Conservation (phyloP, 768 basidiomycete species). For the Pisolithus orientalis region DNA sequence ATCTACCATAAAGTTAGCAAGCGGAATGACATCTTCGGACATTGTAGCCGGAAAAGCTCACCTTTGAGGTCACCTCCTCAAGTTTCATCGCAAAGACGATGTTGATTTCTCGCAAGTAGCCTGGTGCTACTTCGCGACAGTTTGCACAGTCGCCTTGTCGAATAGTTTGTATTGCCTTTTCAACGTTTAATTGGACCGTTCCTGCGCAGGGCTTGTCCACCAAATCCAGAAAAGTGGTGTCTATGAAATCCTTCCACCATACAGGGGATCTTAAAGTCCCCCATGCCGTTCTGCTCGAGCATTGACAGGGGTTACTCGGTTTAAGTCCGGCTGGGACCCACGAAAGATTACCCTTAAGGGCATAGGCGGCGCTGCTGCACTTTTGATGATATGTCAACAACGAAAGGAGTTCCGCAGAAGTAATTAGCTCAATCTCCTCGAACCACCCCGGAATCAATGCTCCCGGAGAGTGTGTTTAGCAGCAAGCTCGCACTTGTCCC, state of each 20-base stretch:
- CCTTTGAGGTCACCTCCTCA: constrained; percentile 8
- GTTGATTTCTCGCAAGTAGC: constrained; percentile 9
- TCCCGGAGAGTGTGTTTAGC: constrained; percentile 22
- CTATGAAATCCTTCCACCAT: constrained; percentile 19
- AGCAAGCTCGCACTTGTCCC: constrained; percentile 19
- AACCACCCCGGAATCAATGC: constrained; percentile 17
- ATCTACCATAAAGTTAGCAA: constrained; percentile 1
- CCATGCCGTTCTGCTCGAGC: too few relatives aligned
- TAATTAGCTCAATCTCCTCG: constrained; percentile 22
- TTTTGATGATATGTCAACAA: constrained; percentile 16
- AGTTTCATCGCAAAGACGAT: constrained; percentile 8
- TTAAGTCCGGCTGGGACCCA: constrained; percentile 5
- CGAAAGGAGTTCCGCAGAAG: constrained; percentile 18
- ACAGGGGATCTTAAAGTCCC: too few relatives aligned
- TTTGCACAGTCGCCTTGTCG: neutral
- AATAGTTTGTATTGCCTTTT: neutral
- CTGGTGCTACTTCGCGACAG: neutral
- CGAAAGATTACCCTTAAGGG: neutral
- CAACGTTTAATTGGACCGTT: neutral
- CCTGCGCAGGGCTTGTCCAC: constrained; percentile 13
- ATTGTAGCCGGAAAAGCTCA: constrained; percentile 1
- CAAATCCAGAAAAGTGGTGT: constrained; percentile 4
- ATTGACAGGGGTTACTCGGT: neutral
- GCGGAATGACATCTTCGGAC: neutral
- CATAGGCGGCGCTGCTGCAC: constrained; percentile 9